Conservation (phyloP, 2,329 filamentous ascomycete genomes). For the Pseudogymnoascus sp. region DNA sequence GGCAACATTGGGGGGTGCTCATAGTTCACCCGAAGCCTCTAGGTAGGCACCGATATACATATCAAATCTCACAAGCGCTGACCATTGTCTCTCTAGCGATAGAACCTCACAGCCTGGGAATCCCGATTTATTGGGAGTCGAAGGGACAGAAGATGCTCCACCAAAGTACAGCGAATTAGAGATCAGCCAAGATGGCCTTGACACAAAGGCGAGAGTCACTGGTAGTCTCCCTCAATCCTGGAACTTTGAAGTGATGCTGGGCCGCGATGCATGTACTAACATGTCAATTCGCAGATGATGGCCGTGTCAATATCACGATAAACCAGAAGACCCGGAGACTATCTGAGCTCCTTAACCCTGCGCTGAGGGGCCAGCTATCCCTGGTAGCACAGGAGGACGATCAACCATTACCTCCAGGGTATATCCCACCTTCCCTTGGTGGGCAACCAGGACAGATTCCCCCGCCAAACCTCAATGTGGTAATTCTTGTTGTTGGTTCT, state of each 20-base stretch:
- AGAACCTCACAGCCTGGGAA: not conserved
- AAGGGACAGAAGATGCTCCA: not conserved
- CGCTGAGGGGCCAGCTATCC: constrained; percentile 47
- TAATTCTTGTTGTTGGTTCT: constrained; percentile 67
- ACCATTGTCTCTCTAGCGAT: not conserved
- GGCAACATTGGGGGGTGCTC: not conserved
- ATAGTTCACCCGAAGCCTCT: not conserved
- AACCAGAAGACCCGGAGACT: constrained; percentile 59
- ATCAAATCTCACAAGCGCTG: not conserved
- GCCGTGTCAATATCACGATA: constrained; percentile 72
- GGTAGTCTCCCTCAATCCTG: constrained; percentile 28
- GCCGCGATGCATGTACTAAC: not conserved
- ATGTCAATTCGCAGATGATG: constrained; percentile 47
- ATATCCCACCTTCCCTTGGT: constrained; percentile 65
- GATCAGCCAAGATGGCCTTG: constrained; percentile 53
- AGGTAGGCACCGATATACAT: not conserved
- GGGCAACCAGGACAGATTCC: constrained; percentile 51
- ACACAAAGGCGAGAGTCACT: constrained; percentile 51
- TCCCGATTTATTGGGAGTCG: not conserved
- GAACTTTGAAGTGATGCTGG: constrained; percentile 7
- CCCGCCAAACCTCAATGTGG: constrained; percentile 56
- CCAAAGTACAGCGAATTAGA: constrained; percentile 31
- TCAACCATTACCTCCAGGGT: constrained; percentile 51
- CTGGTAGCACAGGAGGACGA: constrained; percentile 35
- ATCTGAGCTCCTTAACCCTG: constrained; percentile 57